Evolutionary conservation across 176 grass and related monocot species (phyloP).

Genomic region (Eleusine indica): DNA sequence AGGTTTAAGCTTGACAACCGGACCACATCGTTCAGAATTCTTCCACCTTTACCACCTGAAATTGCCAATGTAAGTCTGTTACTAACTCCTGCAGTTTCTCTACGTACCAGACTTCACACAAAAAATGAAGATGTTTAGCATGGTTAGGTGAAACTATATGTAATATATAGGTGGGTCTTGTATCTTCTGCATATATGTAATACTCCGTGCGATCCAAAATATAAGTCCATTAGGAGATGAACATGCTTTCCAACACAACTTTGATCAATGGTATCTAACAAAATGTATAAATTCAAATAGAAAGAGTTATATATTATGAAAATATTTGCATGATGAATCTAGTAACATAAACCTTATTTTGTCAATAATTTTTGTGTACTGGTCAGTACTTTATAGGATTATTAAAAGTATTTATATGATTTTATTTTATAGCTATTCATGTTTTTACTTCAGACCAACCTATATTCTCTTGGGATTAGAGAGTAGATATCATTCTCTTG

Average conservation of each 20-base stretch:
- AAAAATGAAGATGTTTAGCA: background rate
- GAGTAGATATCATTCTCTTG: background rate
- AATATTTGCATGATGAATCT: background rate
- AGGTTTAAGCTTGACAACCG: conserved; percentile 87
- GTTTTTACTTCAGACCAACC: background rate
- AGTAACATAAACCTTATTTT: background rate
- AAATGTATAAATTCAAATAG: background rate
- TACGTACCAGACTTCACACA: conserved; percentile 3
- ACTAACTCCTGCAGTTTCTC: conserved; percentile 26
- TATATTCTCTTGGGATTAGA: background rate
- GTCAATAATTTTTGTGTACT: background rate
- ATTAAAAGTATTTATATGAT: background rate
- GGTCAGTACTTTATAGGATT: background rate
- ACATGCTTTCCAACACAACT: background rate
- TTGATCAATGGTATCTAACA: background rate
- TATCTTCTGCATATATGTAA: background rate
- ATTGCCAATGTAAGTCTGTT: conserved; percentile 75
- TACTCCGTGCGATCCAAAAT: background rate
- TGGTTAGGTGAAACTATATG: conserved; percentile 32
- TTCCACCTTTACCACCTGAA: conserved; percentile 84
- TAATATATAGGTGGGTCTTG: background rate
- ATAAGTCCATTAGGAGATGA: background rate
- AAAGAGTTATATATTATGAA: background rate
- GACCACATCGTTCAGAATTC: conserved; percentile 81
- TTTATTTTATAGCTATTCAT: background rate